phyloP scores from a whole-genome alignment of 2,329 filamentous ascomycete genomes.

The Venturia effusa region DNA sequence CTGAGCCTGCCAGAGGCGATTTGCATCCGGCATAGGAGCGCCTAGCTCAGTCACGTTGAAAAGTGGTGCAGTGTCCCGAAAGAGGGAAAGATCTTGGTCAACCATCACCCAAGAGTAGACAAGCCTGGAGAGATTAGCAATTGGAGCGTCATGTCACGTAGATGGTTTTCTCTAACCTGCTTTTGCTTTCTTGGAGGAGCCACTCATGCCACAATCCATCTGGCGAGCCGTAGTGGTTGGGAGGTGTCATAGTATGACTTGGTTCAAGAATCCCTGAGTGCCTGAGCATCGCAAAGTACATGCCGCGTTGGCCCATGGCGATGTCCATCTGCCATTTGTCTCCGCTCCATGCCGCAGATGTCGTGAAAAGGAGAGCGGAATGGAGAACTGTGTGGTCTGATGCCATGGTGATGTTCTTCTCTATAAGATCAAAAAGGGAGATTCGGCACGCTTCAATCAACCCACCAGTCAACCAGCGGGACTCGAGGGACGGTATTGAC shows the following conservation, averaged over 20 bases:
- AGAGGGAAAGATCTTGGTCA: slow-evolving; percentile 59
- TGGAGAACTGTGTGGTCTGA: slow-evolving; percentile 54
- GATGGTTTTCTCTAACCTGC: slow-evolving; percentile 36
- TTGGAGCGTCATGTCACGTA: slow-evolving; percentile 12
- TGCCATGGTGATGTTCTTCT: slow-evolving; percentile 59
- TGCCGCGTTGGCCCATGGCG: slow-evolving; percentile 60
- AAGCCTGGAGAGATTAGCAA: slow-evolving; percentile 35
- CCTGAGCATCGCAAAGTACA: slow-evolving; percentile 63
- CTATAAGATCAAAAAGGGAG: slow-evolving; percentile 59
- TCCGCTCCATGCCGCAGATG: slow-evolving; percentile 61
- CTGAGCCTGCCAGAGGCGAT: slow-evolving; percentile 52
- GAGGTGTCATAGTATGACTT: slow-evolving; percentile 1
- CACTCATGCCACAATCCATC: slow-evolving; percentile 46
- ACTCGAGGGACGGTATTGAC: slow-evolving; percentile 53
- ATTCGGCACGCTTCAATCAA: slow-evolving; percentile 62
- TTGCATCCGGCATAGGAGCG: slow-evolving; percentile 52
- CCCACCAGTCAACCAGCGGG: slow-evolving; percentile 53
- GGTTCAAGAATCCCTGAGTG: slow-evolving; percentile 55
- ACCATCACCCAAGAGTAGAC: slow-evolving; percentile 69
- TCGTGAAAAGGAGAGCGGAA: slow-evolving; percentile 56
- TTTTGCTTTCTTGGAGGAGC: slow-evolving; percentile 53
- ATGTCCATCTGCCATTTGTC: slow-evolving; percentile 73
- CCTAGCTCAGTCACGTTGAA: slow-evolving; percentile 56
- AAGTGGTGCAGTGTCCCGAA: slow-evolving; percentile 52
- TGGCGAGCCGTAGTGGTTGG: neutral